Evolutionary conservation across 805 yeast genomes (phyloP), one percentile per base, ranked within the genome.

Genomic region (Ogataea henricii): DNA sequence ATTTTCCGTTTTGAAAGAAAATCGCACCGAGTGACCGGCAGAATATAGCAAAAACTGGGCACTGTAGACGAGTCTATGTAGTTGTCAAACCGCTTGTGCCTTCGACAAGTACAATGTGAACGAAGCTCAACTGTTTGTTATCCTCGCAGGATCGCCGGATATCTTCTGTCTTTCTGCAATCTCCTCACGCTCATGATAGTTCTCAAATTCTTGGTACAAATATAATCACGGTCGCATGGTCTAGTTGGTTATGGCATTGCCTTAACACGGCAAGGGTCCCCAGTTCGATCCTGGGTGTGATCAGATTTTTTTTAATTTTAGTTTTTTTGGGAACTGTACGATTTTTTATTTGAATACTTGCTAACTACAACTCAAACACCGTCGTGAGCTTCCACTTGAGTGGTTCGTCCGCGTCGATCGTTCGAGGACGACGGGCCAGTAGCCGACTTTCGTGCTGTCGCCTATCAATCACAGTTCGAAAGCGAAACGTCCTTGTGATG

Each of bases 261-360:
- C 97, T 89, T 91, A 89, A 91, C 97, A 91, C 97, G 97, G 96
- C 89, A 94, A 88, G 88, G 90, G 97, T 92, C 97, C 97, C 97
- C 97, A 90, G 97, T 92, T 92, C 97, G 97, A 92, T 89, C 97
- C 97, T 91, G 97, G 97, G 97, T 90, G 87, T 85, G 89, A 86
- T 89, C 97, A 90, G 37, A 58, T 65, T 66, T 66, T 74, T 69
- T 60, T 57, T 10, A 22, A 22, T 30, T 30, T 27, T 12, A 10
- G 4, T 8, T 12, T 12, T 27, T 27, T 38, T n/a, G n/a, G n/a
- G n/a, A n/a, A n/a, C 14, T 20, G 18, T 21, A 27, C 21, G 17
- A 7, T 36, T 27, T 26, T 36, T 35, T 22, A 14, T 13, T 27
- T 14, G 10, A 20, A 16, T 35, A 13, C 17, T 18, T 38, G 17